phyloP scores from a whole-genome alignment of 106 monocot species.

The Gastrodia elata region DNA sequence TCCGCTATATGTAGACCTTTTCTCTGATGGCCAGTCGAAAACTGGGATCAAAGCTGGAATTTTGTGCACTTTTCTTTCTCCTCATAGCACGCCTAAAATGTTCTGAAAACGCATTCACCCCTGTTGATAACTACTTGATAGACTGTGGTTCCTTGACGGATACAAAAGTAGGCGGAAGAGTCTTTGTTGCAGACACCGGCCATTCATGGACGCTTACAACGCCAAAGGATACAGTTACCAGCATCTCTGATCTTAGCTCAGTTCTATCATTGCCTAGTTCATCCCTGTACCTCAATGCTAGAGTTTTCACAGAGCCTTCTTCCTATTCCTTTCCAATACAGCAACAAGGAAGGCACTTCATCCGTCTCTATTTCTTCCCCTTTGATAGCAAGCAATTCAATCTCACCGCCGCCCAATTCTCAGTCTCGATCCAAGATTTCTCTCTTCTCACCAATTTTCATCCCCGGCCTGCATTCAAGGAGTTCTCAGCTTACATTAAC shows the following conservation, averaged over 20 bases:
- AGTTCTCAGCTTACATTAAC: background rate
- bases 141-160: constrained; percentile 54
- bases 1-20: background rate
- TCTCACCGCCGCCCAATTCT: constrained; percentile 2
- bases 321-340: constrained; percentile 7
- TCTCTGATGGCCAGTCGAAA: background rate
- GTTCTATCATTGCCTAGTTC: constrained; percentile 14
- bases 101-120: constrained; percentile 23
- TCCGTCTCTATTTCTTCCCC: constrained; percentile 16
- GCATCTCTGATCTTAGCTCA: constrained; percentile 16
- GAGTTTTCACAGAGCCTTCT: constrained; percentile 1
- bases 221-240: constrained; percentile 23
- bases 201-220: constrained; percentile 22
- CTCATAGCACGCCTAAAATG: background rate
- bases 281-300: constrained; percentile 5
- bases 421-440: constrained; percentile 4
- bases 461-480: background rate
- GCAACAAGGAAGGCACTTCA: constrained; percentile 7
- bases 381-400: constrained; percentile 2
- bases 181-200: constrained; percentile 39
- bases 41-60: too few species aligned
- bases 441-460: background rate
- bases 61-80: background rate
- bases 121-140: constrained; percentile 70
- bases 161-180: constrained; percentile 22